phyloP scores from a whole-genome alignment of 176 grass and related monocot species.

The Tillandsia leiboldiana region DNA sequence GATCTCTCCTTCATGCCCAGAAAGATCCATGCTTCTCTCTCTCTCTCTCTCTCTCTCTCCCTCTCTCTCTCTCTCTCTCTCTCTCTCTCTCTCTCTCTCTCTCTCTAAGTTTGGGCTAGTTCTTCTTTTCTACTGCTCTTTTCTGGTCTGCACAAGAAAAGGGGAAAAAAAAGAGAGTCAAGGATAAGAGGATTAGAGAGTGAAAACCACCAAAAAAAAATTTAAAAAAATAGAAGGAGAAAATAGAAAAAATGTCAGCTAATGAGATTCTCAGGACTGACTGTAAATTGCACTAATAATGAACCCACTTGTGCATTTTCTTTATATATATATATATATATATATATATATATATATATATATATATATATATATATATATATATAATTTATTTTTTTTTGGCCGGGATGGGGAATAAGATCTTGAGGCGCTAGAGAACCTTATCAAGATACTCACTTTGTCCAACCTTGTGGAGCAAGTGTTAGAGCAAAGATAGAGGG shows the following conservation, averaged over 20 bases:
- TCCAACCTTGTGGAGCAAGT: neutral
- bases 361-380: no score
- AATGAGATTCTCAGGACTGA: slow-evolving; percentile 16
- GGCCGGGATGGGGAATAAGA: slow-evolving; percentile 26
- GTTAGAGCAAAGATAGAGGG: slow-evolving; percentile 7
- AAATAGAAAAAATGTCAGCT: neutral
- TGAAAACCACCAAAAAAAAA: neutral
- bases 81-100: slow-evolving; percentile 3
- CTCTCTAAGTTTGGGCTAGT: neutral
- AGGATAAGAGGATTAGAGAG: neutral
- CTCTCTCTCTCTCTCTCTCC: slow-evolving; percentile 13
- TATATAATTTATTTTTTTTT: neutral
- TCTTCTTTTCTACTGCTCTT: slow-evolving; percentile 26
- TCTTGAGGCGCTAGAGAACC: slow-evolving; percentile 21
- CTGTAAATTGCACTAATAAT: slow-evolving; percentile 20
- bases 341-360: neutral
- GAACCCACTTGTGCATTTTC: slow-evolving; percentile 20
- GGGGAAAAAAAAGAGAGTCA: neutral
- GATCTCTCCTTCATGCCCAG: slow-evolving; percentile 65
- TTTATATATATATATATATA: slow-evolving; percentile 16
- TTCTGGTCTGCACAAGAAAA: slow-evolving; percentile 25
- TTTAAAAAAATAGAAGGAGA: neutral
- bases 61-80: slow-evolving; percentile 11
- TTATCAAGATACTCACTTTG: slow-evolving; percentile 20
- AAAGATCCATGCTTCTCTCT: slow-evolving; percentile 70